Conservation (phyloP, 1,139 yeast species). For the Hansenula sp. region DNA sequence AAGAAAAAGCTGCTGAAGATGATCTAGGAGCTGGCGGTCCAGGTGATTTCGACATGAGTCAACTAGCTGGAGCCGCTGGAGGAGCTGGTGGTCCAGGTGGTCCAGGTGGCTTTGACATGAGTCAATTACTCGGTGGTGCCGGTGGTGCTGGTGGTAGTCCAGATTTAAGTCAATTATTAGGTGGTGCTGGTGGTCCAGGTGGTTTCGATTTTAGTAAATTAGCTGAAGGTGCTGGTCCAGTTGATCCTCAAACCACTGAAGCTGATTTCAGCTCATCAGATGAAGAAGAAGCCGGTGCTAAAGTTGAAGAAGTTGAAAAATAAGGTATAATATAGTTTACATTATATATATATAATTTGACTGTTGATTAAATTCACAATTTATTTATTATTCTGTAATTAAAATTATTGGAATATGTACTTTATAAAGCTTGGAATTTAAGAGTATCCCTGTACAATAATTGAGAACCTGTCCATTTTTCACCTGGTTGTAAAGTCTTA, state of each 20-base stretch:
- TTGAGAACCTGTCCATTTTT: slow-evolving; percentile 69
- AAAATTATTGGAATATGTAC: neutral
- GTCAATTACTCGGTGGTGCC: slow-evolving; percentile 12
- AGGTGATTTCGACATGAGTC: slow-evolving; percentile 21
- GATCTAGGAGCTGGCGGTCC: slow-evolving; percentile 30
- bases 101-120: slow-evolving; percentile 16
- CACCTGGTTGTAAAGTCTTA: slow-evolving; percentile 57
- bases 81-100: slow-evolving; percentile 18
- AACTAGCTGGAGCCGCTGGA: slow-evolving; percentile 23
- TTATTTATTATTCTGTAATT: neutral
- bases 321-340: neutral
- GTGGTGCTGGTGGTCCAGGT: slow-evolving; percentile 22
- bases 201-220: slow-evolving; percentile 25
- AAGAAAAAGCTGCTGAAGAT: slow-evolving; percentile 42
- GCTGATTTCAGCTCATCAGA: slow-evolving; percentile 30
- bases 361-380: neutral
- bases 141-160: slow-evolving; percentile 11
- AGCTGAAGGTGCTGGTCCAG: slow-evolving; percentile 30
- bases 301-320: slow-evolving; percentile 1
- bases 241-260: slow-evolving; percentile 23
- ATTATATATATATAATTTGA: neutral
- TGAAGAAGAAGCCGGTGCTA: slow-evolving; percentile 15
- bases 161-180: slow-evolving; percentile 10
- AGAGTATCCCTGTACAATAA: slow-evolving; percentile 35
- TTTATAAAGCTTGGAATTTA: slow-evolving; percentile 31